Conservation (phyloP, 2,329 filamentous ascomycete species). For the Microdochium nivale region DNA sequence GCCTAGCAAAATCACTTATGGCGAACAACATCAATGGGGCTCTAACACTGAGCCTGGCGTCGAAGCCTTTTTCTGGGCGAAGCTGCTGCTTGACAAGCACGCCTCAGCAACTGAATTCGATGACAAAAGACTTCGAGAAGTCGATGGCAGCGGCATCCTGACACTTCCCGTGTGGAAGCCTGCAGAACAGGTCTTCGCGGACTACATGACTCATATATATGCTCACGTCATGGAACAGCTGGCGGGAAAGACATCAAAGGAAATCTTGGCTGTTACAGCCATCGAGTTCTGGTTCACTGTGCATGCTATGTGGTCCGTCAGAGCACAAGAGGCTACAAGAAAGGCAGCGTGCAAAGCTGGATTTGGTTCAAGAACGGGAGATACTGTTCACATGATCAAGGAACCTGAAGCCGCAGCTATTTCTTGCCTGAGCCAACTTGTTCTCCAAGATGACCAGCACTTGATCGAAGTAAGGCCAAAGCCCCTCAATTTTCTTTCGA, state of each 20-base stretch:
- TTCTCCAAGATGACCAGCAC: not conserved
- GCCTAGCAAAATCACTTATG: not conserved
- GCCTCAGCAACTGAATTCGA: not conserved
- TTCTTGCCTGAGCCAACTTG: not conserved
- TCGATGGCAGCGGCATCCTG: not conserved
- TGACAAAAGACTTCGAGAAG: not conserved
- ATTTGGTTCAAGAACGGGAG: not conserved
- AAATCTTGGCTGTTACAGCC: not conserved
- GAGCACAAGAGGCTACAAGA: not conserved
- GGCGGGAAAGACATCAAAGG: not conserved
- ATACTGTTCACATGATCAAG: not conserved
- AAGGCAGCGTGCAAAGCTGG: not conserved
- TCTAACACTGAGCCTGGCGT: not conserved
- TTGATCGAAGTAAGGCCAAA: not conserved
- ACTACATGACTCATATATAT: not conserved
- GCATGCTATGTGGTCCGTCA: not conserved
- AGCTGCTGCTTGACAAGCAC: not conserved
- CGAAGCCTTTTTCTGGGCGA: not conserved
- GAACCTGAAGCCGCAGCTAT: not conserved
- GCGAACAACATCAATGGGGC: not conserved
- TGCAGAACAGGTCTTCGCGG: not conserved
- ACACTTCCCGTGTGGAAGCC: not conserved
- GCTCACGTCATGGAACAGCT: not conserved
- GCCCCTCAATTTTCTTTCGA: not conserved
- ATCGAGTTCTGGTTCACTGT: not conserved